Evolutionary conservation across 306 rosid species (phyloP).

Genomic region (Acacia confusa): DNA sequence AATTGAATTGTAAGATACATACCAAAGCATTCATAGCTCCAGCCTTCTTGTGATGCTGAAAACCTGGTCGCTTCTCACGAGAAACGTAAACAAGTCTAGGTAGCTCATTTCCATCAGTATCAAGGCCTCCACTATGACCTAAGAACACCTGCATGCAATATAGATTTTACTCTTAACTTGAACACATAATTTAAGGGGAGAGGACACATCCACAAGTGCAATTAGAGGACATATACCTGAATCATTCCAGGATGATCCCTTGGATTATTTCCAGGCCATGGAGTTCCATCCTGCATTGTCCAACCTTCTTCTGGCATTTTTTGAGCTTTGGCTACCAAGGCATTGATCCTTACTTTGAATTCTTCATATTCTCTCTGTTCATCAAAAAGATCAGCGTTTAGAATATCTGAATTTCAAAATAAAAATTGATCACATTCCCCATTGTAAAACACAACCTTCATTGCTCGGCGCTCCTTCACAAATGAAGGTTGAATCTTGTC

Average conservation of each 20-base stretch:
- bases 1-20: constrained; percentile 32
- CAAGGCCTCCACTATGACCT: constrained; percentile 99
- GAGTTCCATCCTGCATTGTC: constrained; percentile 99
- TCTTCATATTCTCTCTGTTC: constrained; percentile 97
- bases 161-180: constrained; percentile 20
- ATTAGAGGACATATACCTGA: constrained; percentile 62
- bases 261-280: constrained; percentile 99
- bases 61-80: constrained; percentile 99
- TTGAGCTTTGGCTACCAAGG: constrained; percentile 95
- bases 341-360: constrained; percentile 89
- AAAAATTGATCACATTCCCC: constrained; percentile 7
- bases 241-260: constrained; percentile 99
- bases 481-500: constrained; percentile 99
- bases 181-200: constrained; percentile 3
- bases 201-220: constrained; percentile 16
- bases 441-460: constrained; percentile 59
- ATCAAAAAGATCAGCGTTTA: constrained; percentile 28
- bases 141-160: constrained; percentile 78
- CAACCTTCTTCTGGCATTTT: constrained; percentile 99
- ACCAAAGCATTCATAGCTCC: constrained; percentile 99
- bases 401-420: not conserved
- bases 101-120: constrained; percentile 98
- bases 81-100: constrained; percentile 99
- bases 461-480: constrained; percentile 96
- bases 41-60: constrained; percentile 99